Base-by-base conservation (phyloP, 164 flowering plant genomes). In the Amborella trichopoda region DNA sequence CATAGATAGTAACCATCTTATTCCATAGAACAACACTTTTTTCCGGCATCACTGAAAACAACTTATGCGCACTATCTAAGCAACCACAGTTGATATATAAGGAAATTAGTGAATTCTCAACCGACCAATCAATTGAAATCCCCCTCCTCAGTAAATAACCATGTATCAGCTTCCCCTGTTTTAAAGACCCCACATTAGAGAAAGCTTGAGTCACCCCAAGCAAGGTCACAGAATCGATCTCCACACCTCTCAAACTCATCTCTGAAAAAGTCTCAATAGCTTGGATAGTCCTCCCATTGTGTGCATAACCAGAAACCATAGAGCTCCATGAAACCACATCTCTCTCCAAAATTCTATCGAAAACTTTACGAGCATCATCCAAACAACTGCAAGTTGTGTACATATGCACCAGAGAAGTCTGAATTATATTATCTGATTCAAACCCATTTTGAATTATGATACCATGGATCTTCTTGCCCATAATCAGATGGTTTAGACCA, bases 261-360 rank as follows among this genome's bases (percentile, higher is more conserved):
- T 37, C 18, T 12, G 61, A 58, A 48, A 78, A 78, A 32, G 69
- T 47, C 40, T 65, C 70, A 54, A 84, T 43, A 14, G 73, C 89
- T 46, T 73, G 67, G 16, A 32, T 19, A 5, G 53, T 52, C 21
- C 37, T 39, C 20, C 74, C 84, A 64, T 70, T 70, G 30, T 59
- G 73, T 3, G 81, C 65, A 56, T 61, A 78, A 28, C 58, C 51
- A 4, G 59, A 66, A 27, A 84, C 50, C 28, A 80, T 68, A 0
- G 85, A 68, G 53, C 86, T 78, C 97, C 97, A 89, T 0, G 77
- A 63, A 51, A 89, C 80, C 23, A 75, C 64, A 59, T 85, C 95
- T 50, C 72, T 82, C 2, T 26, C 44, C 0, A 65, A 34, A 83
- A 89, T 75, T 50, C 39, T 62, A 56, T 73, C 87, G 33, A 89